A percentile compares a stretch with the other conserved stretches of the same genome.
These are phyloP conservation scores for Alternaria gansuensis DNA, from an alignment of 2,329 filamentous ascomycete species.

Conservation along the genomic window DNA sequence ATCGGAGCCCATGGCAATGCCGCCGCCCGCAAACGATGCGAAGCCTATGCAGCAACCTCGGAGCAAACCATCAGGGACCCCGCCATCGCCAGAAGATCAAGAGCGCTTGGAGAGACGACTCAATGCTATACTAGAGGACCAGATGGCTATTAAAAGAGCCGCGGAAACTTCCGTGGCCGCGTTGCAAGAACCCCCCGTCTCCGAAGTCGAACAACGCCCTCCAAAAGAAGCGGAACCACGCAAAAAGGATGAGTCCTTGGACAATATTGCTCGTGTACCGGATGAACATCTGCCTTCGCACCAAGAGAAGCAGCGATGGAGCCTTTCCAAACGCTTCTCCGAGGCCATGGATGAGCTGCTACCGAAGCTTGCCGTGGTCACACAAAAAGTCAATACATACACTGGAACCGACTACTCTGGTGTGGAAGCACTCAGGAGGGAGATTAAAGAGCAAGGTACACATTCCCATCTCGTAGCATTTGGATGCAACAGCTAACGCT, in stretches of 20 bases:
- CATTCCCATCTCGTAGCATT: too few relatives aligned
- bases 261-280: conserved; percentile 46
- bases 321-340: conserved; percentile 69
- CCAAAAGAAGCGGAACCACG: conserved; percentile 15
- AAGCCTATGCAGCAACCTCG: conserved; percentile 19
- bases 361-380: conserved; percentile 82
- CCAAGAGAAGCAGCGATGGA: conserved; percentile 63
- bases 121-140: conserved; percentile 23
- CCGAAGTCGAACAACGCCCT: conserved; percentile 18
- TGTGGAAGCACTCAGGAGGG: conserved; percentile 83
- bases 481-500: conserved; percentile 18
- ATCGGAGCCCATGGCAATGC: conserved; percentile 33
- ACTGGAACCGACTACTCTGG: conserved; percentile 86
- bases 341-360: conserved; percentile 89
- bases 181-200: conserved; percentile 6
- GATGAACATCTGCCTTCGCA: conserved; percentile 62
- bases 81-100: conserved; percentile 29
- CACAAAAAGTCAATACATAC: conserved; percentile 88
- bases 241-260: conserved; percentile 28
- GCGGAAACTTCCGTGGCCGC: conserved; percentile 17
- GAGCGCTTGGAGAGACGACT: conserved; percentile 28
- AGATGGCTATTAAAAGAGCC: conserved; percentile 19
- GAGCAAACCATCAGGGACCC: conserved; percentile 16
- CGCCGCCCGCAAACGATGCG: conserved; percentile 28
- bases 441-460: conserved; percentile 73